phyloP scores from a whole-genome alignment of 176 grass and related monocot species.

The Chrysopogon serrulatus region DNA sequence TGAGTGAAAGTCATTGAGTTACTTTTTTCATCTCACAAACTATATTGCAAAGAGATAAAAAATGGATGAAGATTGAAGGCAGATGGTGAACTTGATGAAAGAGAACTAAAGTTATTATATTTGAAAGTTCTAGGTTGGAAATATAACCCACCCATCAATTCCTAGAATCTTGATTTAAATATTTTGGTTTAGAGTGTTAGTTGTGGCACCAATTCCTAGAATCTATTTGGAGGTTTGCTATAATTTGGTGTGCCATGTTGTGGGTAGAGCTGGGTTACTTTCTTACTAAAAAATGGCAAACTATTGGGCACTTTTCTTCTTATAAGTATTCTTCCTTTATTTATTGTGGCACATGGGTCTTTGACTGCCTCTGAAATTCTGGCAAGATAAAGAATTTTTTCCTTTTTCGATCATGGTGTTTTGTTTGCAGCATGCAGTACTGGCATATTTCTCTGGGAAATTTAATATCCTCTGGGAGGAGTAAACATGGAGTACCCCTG shows the following conservation, averaged over 20 bases:
- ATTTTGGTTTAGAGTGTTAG: background rate
- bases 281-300: background rate
- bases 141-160: background rate
- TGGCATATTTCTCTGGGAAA: background rate
- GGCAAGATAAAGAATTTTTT: background rate
- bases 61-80: background rate
- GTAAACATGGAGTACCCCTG: background rate
- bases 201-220: background rate
- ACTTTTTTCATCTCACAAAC: background rate
- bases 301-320: background rate
- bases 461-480: background rate
- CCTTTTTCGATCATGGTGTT: background rate
- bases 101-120: background rate
- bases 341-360: background rate
- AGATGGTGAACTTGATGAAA: background rate
- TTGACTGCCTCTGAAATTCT: background rate
- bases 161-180: background rate
- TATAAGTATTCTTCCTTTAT: no score
- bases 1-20: background rate
- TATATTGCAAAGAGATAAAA: background rate
- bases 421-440: background rate
- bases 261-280: background rate
- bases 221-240: background rate
- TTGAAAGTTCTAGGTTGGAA: background rate
- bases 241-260: background rate